A percentile compares a stretch with the other conserved stretches of the same genome.
Evolutionary conservation across 202 grass and related monocot species (phyloP).

Genomic region (Setaria italica): DNA sequence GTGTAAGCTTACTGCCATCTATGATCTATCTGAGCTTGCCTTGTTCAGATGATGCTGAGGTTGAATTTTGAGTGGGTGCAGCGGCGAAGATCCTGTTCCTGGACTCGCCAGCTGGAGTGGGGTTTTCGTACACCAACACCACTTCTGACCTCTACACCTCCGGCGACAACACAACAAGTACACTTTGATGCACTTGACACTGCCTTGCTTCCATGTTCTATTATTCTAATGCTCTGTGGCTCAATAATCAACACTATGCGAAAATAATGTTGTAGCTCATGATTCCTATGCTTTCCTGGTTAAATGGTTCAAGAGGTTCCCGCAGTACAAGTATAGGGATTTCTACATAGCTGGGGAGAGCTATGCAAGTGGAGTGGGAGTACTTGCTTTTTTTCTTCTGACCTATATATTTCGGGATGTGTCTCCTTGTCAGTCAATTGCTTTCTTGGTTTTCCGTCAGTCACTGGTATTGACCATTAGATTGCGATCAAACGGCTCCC

Average conservation of each 20-base stretch:
- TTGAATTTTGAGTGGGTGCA: constrained; percentile 17
- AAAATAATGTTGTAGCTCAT: constrained; percentile 35
- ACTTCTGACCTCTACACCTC: constrained; percentile 65
- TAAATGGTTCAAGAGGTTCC: constrained; percentile 80
- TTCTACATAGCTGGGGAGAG: constrained; percentile 91
- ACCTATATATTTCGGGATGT: background rate
- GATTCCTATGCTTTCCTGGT: constrained; percentile 76
- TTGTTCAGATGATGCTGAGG: background rate
- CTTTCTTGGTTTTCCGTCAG: too few species aligned
- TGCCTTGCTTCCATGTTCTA: background rate
- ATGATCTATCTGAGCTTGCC: background rate
- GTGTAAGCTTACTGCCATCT: background rate
- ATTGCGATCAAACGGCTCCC: too few species aligned
- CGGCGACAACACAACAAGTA: constrained; percentile 72
- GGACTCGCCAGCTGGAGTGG: constrained; percentile 88
- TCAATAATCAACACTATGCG: background rate
- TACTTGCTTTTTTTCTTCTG: background rate
- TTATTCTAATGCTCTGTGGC: background rate
- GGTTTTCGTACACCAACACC: constrained; percentile 93
- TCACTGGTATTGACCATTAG: too few species aligned
- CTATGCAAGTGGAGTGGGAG: constrained; percentile 59
- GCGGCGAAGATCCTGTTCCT: constrained; percentile 85
- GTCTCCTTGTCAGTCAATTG: too few species aligned
- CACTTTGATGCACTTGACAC: background rate
- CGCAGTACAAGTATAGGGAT: constrained; percentile 82